phyloP scores from a whole-genome alignment of 306 rosid genomes.

The Acacia melanoxylon region DNA sequence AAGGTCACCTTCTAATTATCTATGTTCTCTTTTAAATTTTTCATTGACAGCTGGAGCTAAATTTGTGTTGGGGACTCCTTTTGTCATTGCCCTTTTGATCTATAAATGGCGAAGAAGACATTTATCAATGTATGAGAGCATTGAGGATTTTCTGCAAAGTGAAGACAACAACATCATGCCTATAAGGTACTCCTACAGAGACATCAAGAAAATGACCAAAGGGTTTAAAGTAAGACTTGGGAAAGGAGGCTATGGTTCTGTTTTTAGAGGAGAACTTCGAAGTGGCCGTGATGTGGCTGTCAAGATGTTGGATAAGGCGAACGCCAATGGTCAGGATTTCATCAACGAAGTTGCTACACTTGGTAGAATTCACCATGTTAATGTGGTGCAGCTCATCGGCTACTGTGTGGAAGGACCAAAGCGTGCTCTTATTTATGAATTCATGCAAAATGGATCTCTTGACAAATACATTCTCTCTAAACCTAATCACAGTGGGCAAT shows the following conservation, averaged over 20 bases:
- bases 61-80: background rate
- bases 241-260: constrained; percentile 27
- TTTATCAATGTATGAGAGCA: background rate
- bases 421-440: too few relatives aligned
- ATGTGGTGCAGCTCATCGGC: background rate
- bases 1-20: background rate
- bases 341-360: constrained; percentile 26
- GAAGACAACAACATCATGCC: background rate
- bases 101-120: background rate
- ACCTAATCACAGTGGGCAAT: too few relatives aligned
- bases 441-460: too few relatives aligned
- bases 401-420: too few relatives aligned
- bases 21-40: background rate
- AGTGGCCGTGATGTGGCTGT: constrained; percentile 27
- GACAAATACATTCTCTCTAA: too few relatives aligned
- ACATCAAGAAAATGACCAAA: constrained; percentile 13
- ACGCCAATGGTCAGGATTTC: constrained; percentile 28
- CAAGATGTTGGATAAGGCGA: constrained; percentile 26
- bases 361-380: constrained; percentile 36
- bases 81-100: background rate
- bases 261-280: constrained; percentile 25
- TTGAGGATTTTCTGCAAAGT: background rate
- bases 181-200: constrained; percentile 21
- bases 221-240: constrained; percentile 17
- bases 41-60: background rate